These are phyloP conservation scores for Aspergillus indologenus DNA, from an alignment of 495 filamentous ascomycete genomes.

Conservation along the genomic window DNA sequence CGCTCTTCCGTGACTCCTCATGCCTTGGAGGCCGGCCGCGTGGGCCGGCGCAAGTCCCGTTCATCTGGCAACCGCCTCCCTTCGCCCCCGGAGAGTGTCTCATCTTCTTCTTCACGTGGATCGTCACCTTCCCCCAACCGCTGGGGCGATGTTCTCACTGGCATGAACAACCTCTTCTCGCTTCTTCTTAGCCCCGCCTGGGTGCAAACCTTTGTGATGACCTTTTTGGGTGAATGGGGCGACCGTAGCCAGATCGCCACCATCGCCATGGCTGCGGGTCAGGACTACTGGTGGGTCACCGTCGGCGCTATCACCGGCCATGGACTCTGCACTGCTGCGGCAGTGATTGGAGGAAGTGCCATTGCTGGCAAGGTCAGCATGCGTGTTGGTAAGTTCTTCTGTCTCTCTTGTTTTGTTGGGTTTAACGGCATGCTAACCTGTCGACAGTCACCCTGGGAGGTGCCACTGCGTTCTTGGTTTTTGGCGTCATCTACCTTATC, in stretches of 20 bases:
- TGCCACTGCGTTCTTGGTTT: conserved; percentile 84
- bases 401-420: background rate
- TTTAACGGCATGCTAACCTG: conserved; percentile 20
- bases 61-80: conserved; percentile 49
- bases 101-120: conserved; percentile 55
- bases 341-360: conserved; percentile 89
- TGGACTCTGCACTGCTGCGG: conserved; percentile 81
- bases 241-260: conserved; percentile 97
- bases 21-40: conserved; percentile 47
- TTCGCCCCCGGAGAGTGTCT: conserved; percentile 52
- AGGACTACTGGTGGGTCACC: conserved; percentile 99
- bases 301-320: conserved; percentile 85
- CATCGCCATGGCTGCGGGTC: conserved; percentile 96
- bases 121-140: conserved; percentile 50
- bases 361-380: conserved; percentile 93
- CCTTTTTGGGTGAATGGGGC: conserved; percentile 97
- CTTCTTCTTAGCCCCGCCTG: conserved; percentile 89
- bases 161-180: conserved; percentile 82
- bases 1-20: conserved; percentile 53
- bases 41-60: conserved; percentile 43
- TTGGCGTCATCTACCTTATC: conserved; percentile 85
- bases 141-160: conserved; percentile 46
- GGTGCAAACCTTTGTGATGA: conserved; percentile 99
- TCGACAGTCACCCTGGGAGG: conserved; percentile 85
- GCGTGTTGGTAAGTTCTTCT: conserved; percentile 78